phyloP scores from a whole-genome alignment of 2,329 filamentous ascomycete species.

The Xylaria sp. region DNA sequence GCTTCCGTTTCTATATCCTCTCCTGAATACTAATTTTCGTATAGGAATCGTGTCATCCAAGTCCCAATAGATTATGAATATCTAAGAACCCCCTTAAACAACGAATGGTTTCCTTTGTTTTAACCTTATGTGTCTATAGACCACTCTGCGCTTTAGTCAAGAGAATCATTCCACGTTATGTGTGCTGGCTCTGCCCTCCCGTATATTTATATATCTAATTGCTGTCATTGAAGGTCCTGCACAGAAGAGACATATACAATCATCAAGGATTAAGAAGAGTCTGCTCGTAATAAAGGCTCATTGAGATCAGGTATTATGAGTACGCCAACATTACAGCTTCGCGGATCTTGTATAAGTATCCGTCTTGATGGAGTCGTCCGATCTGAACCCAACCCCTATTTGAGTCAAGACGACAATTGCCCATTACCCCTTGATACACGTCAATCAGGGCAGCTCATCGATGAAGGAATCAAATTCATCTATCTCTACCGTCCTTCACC shows the following conservation, averaged over 20 bases:
- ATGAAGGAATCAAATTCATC: neutral
- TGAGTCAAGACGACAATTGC: neutral
- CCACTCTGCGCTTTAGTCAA: constrained; percentile 58
- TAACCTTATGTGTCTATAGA: constrained; percentile 48
- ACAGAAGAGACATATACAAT: neutral
- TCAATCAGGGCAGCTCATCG: neutral
- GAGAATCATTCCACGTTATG: constrained; percentile 26
- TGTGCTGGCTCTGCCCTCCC: neutral
- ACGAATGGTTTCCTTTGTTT: constrained; percentile 48
- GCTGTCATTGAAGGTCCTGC: neutral
- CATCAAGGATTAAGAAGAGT: neutral
- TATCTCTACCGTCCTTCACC: neutral
- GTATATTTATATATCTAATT: neutral
- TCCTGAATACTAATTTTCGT: constrained; percentile 32
- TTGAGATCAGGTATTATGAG: neutral
- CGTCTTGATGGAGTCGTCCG: neutral
- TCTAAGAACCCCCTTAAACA: constrained; percentile 31
- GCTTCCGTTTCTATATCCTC: neutral
- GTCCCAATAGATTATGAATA: constrained; percentile 50
- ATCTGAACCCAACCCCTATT: neutral
- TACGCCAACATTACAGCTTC: neutral
- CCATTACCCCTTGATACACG: neutral
- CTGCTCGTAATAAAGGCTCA: neutral
- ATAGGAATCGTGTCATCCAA: constrained; percentile 59
- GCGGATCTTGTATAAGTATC: neutral